Percentiles rank a stretch among this genome's conserved stretches.
These are phyloP conservation scores for Tephrocybe rancida DNA, from an alignment of 768 basidiomycete species.

Conservation along the genomic window DNA sequence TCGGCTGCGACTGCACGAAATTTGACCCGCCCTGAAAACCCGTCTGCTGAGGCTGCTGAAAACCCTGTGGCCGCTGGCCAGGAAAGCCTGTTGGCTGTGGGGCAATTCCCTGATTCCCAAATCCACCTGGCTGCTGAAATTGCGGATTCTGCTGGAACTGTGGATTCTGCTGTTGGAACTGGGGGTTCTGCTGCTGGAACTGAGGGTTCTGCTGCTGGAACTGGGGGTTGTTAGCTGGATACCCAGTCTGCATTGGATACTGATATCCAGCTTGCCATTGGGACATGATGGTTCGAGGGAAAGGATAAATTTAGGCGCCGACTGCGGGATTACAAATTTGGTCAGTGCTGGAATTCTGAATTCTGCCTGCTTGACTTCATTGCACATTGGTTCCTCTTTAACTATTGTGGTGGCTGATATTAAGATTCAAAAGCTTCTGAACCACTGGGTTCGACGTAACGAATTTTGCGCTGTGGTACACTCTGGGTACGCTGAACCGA, in stretches of 20 bases:
- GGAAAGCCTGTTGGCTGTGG: constrained; percentile 68
- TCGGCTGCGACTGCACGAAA: constrained; percentile 54
- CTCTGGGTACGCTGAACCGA: too few species aligned
- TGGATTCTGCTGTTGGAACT: constrained; percentile 12
- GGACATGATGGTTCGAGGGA: constrained; percentile 54
- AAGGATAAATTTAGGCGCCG: constrained; percentile 24
- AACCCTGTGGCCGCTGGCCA: constrained; percentile 40
- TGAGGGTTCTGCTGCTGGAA: constrained; percentile 34
- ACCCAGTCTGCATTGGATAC: constrained; percentile 77
- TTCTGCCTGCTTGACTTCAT: too few species aligned
- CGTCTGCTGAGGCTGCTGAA: constrained; percentile 67
- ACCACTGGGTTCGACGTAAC: too few species aligned
- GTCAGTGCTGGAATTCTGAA: too few species aligned
- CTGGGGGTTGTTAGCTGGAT: constrained; percentile 39
- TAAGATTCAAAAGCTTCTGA: too few species aligned
- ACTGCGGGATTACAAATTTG: constrained; percentile 20
- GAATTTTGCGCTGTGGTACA: too few species aligned
- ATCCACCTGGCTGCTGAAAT: constrained; percentile 31
- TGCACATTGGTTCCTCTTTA: too few species aligned
- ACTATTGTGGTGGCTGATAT: too few species aligned
- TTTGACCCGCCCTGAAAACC: constrained; percentile 44
- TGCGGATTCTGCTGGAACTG: constrained; percentile 32
- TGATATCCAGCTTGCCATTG: constrained; percentile 78
- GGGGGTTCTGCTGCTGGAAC: constrained; percentile 27
- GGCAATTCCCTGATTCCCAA: constrained; percentile 43